Evolutionary conservation across 2,329 filamentous ascomycete species (phyloP).

Genomic region (Orbilia brochopaga): DNA sequence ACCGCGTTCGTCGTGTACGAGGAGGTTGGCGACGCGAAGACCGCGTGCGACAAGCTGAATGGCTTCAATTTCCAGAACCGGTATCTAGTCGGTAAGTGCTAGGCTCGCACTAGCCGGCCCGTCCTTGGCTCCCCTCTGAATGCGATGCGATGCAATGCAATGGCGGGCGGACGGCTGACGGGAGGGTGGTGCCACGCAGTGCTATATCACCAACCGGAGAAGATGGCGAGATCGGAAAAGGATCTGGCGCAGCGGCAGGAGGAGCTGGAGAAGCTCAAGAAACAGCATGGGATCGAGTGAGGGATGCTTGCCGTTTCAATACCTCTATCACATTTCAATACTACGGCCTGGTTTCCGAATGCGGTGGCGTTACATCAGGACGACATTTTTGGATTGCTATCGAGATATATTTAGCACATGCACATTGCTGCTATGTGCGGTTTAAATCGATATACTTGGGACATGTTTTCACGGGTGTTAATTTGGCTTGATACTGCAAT

Average conservation of each 20-base stretch:
- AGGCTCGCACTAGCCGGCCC: constrained; percentile 34
- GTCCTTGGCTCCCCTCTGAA: background rate
- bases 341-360: too few relatives aligned
- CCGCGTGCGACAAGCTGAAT: constrained; percentile 98
- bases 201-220: constrained; percentile 77
- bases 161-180: background rate
- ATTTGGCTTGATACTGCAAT: too few relatives aligned
- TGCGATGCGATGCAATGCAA: background rate
- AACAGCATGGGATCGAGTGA: constrained; percentile 99
- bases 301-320: background rate
- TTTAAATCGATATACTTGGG: too few relatives aligned
- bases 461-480: too few relatives aligned
- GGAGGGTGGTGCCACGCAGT: constrained; percentile 60
- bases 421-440: too few relatives aligned
- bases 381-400: too few relatives aligned
- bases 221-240: constrained; percentile 85
- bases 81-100: constrained; percentile 87
- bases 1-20: constrained; percentile 99
- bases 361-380: too few relatives aligned
- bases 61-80: constrained; percentile 99
- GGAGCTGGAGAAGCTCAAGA: constrained; percentile 97
- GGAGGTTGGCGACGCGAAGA: constrained; percentile 98
- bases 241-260: constrained; percentile 92
- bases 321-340: constrained; percentile 4
- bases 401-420: background rate